Evolutionary conservation across 768 basidiomycete species (phyloP), one percentile per base, ranked within the genome.

Genomic region (Pisolithus albus): DNA sequence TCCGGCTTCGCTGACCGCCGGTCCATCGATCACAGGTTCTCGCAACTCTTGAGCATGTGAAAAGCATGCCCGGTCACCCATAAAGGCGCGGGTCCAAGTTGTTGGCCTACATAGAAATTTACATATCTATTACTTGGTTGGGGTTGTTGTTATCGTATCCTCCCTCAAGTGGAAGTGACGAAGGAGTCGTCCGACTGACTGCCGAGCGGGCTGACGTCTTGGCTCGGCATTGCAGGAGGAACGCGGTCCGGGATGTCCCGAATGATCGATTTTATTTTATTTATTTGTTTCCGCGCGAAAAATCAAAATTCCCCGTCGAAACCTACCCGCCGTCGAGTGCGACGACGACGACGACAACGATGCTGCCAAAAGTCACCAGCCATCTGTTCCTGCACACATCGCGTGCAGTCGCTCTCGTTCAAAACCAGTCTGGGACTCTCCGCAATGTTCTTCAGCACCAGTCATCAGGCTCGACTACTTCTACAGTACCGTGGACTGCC

Each of bases 331-430:
- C 40, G 40, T 18, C 40, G 18, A 21, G n/a, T 18, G 40, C 24
- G 28, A 24, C 43, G 11, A 19, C 41, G 23, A 43, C 23, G 43
- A 45, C 26, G 43, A 55, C 58, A 47, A 61, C 58, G 19, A 92
- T 92, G 89, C 72, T 92, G 62, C 88, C 89, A 47, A 88, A 89
- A 69, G 83, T 87, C 70, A 83, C 86, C 28, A 84, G 82, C n/a
- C 81, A 84, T 47, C 74, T 92, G 48, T 70, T 92, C 32, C 80
- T 89, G 54, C 82, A 83, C 56, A 86, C 86, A 0, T 77, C 83
- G 13, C 83, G 88, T 61, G 87, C 84, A 15, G 88, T 83, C 44
- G 81, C 84, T 0, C 80, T 83, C 45, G 83, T 86, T 51, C 87
- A 90, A 59, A 82, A 83, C 55, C 86, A 86, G 64, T 76, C 76